Evolutionary conservation across 2,329 filamentous ascomycete genomes (phyloP).

Genomic region (Penicillium brevicompactum): DNA sequence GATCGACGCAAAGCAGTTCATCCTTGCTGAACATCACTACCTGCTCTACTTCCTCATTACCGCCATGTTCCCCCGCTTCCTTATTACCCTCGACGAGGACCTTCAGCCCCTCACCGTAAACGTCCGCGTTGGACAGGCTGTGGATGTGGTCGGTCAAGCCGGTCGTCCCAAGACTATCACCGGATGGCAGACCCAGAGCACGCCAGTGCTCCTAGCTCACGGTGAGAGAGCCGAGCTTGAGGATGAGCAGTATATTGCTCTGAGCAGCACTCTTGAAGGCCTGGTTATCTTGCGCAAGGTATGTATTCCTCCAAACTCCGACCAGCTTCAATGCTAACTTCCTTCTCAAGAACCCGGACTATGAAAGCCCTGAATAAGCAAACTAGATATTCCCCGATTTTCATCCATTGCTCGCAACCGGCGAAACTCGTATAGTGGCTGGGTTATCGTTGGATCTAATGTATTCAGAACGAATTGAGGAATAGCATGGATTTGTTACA

Average conservation of each 20-base stretch:
- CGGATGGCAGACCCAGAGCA: constrained; percentile 99
- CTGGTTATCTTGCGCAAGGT: constrained; percentile 97
- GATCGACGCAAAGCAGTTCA: constrained; percentile 90
- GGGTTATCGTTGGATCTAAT: constrained; percentile 35
- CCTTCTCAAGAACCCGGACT: constrained; percentile 47
- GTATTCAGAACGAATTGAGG: constrained; percentile 37
- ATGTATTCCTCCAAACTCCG: constrained; percentile 36
- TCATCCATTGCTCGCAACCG: constrained; percentile 20
- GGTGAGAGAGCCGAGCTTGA: constrained; percentile 96
- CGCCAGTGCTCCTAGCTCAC: constrained; percentile 91
- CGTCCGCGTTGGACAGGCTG: constrained; percentile 94
- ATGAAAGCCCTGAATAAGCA: constrained; percentile 43
- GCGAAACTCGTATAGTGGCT: constrained; percentile 21
- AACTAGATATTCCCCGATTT: constrained; percentile 21
- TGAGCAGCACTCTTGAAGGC: constrained; percentile 89
- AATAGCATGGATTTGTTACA: constrained; percentile 32
- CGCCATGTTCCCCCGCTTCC: constrained; percentile 94
- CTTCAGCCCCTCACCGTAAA: constrained; percentile 93
- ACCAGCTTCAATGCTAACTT: constrained; percentile 26
- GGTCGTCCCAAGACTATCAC: constrained; percentile 98
- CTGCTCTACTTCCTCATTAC: constrained; percentile 96
- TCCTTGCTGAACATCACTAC: constrained; percentile 76
- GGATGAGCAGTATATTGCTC: constrained; percentile 93
- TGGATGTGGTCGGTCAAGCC: constrained; percentile 96
- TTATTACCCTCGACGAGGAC: constrained; percentile 93